Conservation (phyloP, 1,139 yeast genomes). For the Diutina siamensis region DNA sequence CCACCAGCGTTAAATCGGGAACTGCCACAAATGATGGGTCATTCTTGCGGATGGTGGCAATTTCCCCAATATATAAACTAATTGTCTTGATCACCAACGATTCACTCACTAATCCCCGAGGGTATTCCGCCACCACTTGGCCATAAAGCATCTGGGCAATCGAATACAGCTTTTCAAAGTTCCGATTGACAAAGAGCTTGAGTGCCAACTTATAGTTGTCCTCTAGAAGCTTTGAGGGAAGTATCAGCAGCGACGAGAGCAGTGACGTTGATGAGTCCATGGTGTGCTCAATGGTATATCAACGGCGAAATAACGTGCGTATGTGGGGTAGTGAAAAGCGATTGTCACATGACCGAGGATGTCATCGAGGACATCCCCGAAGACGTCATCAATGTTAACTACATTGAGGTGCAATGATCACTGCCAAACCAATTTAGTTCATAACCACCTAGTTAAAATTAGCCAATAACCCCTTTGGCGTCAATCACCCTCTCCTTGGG, state of each 20-base stretch:
- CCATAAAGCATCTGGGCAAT: conserved; percentile 18
- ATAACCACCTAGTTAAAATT: no score
- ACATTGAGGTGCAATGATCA: no score
- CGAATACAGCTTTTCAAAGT: conserved; percentile 23
- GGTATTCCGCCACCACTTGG: conserved; percentile 15
- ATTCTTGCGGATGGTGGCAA: conserved; percentile 17
- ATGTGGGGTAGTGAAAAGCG: not conserved
- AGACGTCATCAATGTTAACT: not conserved
- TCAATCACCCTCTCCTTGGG: no score
- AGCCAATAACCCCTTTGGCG: no score
- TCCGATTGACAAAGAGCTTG: conserved; percentile 30
- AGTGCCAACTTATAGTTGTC: conserved; percentile 25
- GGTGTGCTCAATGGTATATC: not conserved
- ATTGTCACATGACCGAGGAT: no score
- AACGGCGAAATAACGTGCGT: not conserved
- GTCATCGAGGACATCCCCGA: not conserved
- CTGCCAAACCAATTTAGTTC: no score
- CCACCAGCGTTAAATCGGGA: not conserved
- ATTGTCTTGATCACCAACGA: conserved; percentile 23
- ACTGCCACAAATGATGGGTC: not conserved
- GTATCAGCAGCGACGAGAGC: conserved; percentile 7
- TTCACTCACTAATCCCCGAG: conserved; percentile 18
- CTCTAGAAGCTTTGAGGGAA: conserved; percentile 11
- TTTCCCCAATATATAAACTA: conserved; percentile 25
- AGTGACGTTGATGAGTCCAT: conserved; percentile 10